Base-by-base conservation (phyloP, 2,329 filamentous ascomycete genomes). In the Nemania abortiva region DNA sequence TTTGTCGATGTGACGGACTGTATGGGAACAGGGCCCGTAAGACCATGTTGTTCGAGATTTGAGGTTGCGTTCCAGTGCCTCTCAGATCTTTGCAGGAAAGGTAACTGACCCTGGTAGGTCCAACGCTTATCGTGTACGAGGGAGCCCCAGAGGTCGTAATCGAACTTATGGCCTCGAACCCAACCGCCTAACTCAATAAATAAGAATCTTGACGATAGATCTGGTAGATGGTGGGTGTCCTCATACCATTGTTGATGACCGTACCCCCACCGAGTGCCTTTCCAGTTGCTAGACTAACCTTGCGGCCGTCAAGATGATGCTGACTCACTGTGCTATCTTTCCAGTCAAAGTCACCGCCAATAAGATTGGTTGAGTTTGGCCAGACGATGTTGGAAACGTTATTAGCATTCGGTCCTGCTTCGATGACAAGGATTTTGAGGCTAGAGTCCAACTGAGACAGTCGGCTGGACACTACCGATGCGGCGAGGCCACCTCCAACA, bases 101-200 rank as follows among this genome's bases (percentile, higher is more conserved):
- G 80, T 10, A 82, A 77, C 52, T 83, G 76, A n/a, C 77, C 76
- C 0, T 81, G 74, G 49, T 80, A 82, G 53, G 76, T 78, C 79
- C 83, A 86, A 3, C 75, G 70, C 1, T 74, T 27, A 65, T 85
- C 82, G 31, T 55, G 6, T 47, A 71, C 52, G 56, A 69, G n/a
- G 55, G 69, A 6, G 1, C 81, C 82, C 84, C 82, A 85, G 53
- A 78, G 75, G 56, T 84, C 77, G 69, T 81, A 85, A 68, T 84
- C 82, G 20, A 74, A 74, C 11, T 74, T 75, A 22, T 79, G 78
- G 2, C 82, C 82, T 39, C 82, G 78, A n/a, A 81, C 79, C 75
- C 83, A 82, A 7, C 70, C 75, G 7, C 74, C 77, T 70, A 29
- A 31, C 11, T 15, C 6, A 31, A 18, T 11, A 39, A 7, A 22